phyloP scores from a whole-genome alignment of 2,329 filamentous ascomycete species.

The Paracoccidioides brasiliensis region DNA sequence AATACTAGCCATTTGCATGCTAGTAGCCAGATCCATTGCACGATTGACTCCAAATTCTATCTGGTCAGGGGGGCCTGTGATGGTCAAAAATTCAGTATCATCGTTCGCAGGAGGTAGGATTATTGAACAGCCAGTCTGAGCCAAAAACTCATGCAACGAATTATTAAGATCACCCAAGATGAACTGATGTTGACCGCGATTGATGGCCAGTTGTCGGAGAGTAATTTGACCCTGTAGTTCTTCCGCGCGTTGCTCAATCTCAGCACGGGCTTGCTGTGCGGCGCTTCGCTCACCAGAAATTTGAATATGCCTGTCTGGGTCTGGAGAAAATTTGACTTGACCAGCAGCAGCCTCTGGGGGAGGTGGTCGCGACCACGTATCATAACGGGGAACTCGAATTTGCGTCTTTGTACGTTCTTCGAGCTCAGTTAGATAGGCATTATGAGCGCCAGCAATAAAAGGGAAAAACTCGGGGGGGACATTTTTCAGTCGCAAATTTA shows the following conservation, averaged over 20 bases:
- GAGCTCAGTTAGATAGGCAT: conserved; percentile 52
- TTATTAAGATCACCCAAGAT: conserved; percentile 76
- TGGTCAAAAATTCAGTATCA: conserved; percentile 69
- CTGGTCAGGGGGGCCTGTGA: conserved; percentile 65
- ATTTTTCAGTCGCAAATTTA: conserved; percentile 67
- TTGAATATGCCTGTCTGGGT: conserved; percentile 64
- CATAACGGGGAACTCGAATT: conserved; percentile 70
- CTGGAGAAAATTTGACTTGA: conserved; percentile 57
- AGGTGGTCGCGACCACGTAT: conserved; percentile 56
- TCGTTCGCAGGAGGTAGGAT: conserved; percentile 63
- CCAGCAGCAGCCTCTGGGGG: conserved; percentile 51
- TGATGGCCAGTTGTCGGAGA: conserved; percentile 66
- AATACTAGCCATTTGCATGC: conserved; percentile 71
- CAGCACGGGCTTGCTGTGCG: conserved; percentile 64
- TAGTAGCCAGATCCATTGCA: conserved; percentile 76
- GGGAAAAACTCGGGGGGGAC: conserved; percentile 90
- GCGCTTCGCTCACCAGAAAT: conserved; percentile 75
- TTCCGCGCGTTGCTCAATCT: conserved; percentile 66
- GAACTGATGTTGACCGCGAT: conserved; percentile 83
- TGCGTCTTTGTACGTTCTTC: conserved; percentile 63
- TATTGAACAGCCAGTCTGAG: conserved; percentile 80
- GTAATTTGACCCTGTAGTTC: conserved; percentile 64
- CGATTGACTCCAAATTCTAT: conserved; percentile 65
- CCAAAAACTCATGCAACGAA: conserved; percentile 72
- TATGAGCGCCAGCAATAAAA: conserved; percentile 75